A percentile compares a stretch with the other conserved stretches of the same genome.
phyloP scores from a whole-genome alignment of 352 stramenopile species.

The Sclerospora graminicola region DNA sequence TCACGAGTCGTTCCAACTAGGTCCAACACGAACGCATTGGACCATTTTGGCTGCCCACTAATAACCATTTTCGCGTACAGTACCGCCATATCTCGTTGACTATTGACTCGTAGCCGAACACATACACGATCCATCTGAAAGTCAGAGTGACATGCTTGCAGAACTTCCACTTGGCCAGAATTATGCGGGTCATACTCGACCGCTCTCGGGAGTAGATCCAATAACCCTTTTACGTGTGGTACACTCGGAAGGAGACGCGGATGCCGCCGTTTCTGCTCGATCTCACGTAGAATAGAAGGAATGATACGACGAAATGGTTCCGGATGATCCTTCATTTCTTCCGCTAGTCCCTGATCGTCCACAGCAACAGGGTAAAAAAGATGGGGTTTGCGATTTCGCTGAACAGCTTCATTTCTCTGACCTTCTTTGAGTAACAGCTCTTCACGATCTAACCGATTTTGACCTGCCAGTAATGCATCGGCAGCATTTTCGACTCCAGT shows the following conservation, averaged over 20 bases:
- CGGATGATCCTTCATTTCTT: slow-evolving; percentile 1
- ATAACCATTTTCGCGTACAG: slow-evolving; percentile 34
- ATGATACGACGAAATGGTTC: background rate
- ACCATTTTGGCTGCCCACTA: slow-evolving; percentile 59
- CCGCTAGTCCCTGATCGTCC: slow-evolving; percentile 12
- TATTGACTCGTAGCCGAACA: slow-evolving; percentile 65
- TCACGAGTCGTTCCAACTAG: slow-evolving; percentile 67
- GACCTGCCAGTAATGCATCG: slow-evolving; percentile 41
- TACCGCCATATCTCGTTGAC: slow-evolving; percentile 22
- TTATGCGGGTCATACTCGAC: slow-evolving; percentile 39
- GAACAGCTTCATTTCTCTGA: slow-evolving; percentile 22
- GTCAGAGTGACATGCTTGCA: slow-evolving; percentile 78
- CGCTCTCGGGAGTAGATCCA: slow-evolving; percentile 77
- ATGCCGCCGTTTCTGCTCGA: slow-evolving; percentile 49
- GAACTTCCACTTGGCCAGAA: slow-evolving; percentile 57
- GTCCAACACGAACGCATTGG: slow-evolving; percentile 56
- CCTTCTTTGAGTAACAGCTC: slow-evolving; percentile 67
- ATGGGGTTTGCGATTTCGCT: slow-evolving; percentile 45
- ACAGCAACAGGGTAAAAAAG: slow-evolving; percentile 27
- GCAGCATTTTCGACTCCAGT: background rate
- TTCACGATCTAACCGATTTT: slow-evolving; percentile 69
- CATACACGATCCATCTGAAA: slow-evolving; percentile 50
- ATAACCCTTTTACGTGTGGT: slow-evolving; percentile 65
- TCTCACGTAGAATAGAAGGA: slow-evolving; percentile 13
- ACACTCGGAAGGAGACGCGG: slow-evolving; percentile 69